Evolutionary conservation across 208 protist genomes (phyloP).

Genomic region (Leishmania mexicana): DNA sequence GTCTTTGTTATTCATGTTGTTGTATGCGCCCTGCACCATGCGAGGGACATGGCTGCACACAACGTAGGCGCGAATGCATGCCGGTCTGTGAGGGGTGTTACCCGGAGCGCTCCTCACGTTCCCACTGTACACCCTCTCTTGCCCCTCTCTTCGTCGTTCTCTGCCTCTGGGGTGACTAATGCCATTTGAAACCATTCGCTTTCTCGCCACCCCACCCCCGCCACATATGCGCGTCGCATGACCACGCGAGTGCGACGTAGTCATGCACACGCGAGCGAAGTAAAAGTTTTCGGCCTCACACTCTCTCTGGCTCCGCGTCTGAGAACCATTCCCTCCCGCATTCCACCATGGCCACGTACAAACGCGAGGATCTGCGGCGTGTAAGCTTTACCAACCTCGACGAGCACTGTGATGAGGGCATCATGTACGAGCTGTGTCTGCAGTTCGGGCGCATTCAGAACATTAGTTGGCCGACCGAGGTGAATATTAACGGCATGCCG

Average conservation of each 20-base stretch:
- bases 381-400: constrained; percentile 78
- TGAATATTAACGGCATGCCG: constrained; percentile 46
- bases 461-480: constrained; percentile 65
- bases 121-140: neutral
- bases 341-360: constrained; percentile 63
- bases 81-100: neutral
- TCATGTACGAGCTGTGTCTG: constrained; percentile 81
- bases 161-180: neutral
- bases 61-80: neutral
- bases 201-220: neutral
- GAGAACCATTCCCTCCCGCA: neutral
- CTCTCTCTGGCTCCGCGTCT: neutral
- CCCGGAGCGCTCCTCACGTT: neutral
- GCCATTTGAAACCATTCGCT: neutral
- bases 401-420: constrained; percentile 76
- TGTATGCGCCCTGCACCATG: neutral
- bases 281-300: neutral
- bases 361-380: constrained; percentile 76
- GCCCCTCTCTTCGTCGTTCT: neutral
- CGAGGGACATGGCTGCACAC: neutral
- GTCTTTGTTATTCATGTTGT: neutral
- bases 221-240: neutral
- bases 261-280: neutral
- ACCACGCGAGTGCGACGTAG: neutral
- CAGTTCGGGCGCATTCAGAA: constrained; percentile 83